Evolutionary conservation across 441 rosid genomes (phyloP), one percentile per base, ranked within the genome.

Genomic region (Cnidoscolus chayamansa): DNA sequence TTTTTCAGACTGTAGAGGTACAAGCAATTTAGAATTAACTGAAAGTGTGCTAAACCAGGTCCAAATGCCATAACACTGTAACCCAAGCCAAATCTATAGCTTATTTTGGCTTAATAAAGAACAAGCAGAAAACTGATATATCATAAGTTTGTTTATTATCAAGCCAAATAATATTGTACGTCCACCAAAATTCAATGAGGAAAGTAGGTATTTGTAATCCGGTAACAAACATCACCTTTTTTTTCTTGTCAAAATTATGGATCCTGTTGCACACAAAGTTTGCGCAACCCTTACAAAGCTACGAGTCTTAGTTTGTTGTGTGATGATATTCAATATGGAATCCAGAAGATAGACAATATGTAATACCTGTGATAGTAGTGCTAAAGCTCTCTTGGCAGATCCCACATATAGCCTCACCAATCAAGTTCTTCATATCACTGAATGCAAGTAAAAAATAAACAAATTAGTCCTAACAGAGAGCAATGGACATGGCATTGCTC

Each of bases 351-450:
- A 30, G 48, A 35, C 10, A 32, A 31, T 2, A 0, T 15, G 61
- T 35, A 61, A 48, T 58, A 86, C 87, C 87, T 73, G 87, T 82
- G 65, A 82, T 71, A 11, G 88, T 15, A 7, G 85, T 84, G 81
- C 86, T 84, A 67, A 86, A 86, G 45, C 79, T 81, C 80, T 86
- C 89, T 51, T 84, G 86, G 74, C 89, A 86, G 54, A 84, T 86
- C 77, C 80, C 62, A 4, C 89, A 84, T 0, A 64, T 20, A 56
- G 87, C 89, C 69, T 84, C 87, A 30, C 86, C 89, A 50, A 86
- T 84, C 68, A 84, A 81, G 80, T 84, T 86, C 81, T 86, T 86
- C 87, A 84, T 84, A 70, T 86, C 89, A 40, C 89, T 86, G 83
- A 50, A 65, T 17, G 30, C 47, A 65, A 15, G 43, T 10, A 30